Evolutionary conservation across 306 rosid species (phyloP), one percentile per base, ranked within the genome.

Genomic region (Quercus gilva): DNA sequence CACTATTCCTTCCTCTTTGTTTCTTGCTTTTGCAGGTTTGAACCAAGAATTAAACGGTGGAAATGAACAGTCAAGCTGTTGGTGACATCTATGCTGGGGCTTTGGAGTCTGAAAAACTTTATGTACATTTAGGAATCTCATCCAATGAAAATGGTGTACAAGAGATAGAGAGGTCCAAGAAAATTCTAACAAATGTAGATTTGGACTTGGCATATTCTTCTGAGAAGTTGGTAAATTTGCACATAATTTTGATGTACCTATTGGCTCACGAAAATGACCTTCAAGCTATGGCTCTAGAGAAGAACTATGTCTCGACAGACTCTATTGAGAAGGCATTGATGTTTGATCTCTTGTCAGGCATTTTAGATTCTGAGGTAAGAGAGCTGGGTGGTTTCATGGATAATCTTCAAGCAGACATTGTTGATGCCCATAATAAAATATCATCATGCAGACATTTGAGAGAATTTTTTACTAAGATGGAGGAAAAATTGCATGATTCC

Each of bases 301-400:
- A 85, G 82, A 75, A 79, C 84, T 64, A 77, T 78, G 51, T 84
- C 63, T 79, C 89, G 13, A 77, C 59, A 9, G 91, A 79, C 33
- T 85, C 84, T 17, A 74, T 89, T 79, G 96, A 87, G 81, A 89
- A 86, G 85, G 88, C 88, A 33, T 82, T 93, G 88, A 73, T 78
- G 56, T 88, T 89, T 76, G 94, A 91, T 86, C 88, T 90, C 55
- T 86, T 91, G 88, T 93, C 92, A 56, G 87, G 86, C 77, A 79
- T 96, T 81, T 89, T 96, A 74, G 92, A 89, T 81, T 89, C 92
- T 17, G 99, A 93, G 92, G 97, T 88, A 81, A 89, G 89, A 89
- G 97, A 88, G 90, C 88, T 96, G 87, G 93, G 87, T 86, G 71
- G 75, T 84, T 89, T 88, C 92, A 85, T 91, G 94, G 96, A 78